Percentiles rank a stretch among this genome's conserved stretches.
phyloP scores from a whole-genome alignment of 1,284 basidiomycete genomes.

The Schizophyllum commune region DNA sequence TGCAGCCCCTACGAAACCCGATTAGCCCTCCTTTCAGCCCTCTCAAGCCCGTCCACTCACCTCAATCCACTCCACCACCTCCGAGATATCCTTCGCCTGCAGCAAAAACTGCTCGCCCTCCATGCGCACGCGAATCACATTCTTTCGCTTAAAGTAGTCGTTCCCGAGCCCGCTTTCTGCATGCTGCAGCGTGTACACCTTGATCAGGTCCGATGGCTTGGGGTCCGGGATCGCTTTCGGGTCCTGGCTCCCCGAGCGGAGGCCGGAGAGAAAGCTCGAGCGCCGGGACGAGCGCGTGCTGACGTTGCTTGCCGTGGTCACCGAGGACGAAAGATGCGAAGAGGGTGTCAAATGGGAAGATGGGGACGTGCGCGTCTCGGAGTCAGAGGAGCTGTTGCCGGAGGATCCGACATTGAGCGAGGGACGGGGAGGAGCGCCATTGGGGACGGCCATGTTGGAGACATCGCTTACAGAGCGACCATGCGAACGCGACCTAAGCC shows the following conservation, averaged over 20 bases:
- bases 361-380: not conserved
- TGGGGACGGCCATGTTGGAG: slow-evolving; percentile 2
- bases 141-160: slow-evolving; percentile 90
- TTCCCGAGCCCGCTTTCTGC: slow-evolving; percentile 93
- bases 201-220: slow-evolving; percentile 41
- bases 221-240: slow-evolving; percentile 26
- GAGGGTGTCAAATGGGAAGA: not conserved
- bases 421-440: slow-evolving; percentile 22
- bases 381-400: slow-evolving; percentile 7
- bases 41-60: slow-evolving; percentile 32
- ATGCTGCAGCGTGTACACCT: slow-evolving; percentile 77
- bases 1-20: slow-evolving; percentile 64
- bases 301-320: slow-evolving; percentile 9
- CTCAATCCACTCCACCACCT: slow-evolving; percentile 96
- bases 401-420: slow-evolving; percentile 29
- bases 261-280: slow-evolving; percentile 6
- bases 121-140: slow-evolving; percentile 89
- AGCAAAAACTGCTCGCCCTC: slow-evolving; percentile 97
- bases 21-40: slow-evolving; percentile 3
- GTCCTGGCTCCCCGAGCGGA: not conserved
- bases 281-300: slow-evolving; percentile 2
- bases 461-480: slow-evolving; percentile 31
- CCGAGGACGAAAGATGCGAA: slow-evolving; percentile 7
- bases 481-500: slow-evolving; percentile 17
- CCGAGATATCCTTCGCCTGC: slow-evolving; percentile 80